Conservation (phyloP, 2,329 filamentous ascomycete genomes). For the Phyllosticta citrichinensis region DNA sequence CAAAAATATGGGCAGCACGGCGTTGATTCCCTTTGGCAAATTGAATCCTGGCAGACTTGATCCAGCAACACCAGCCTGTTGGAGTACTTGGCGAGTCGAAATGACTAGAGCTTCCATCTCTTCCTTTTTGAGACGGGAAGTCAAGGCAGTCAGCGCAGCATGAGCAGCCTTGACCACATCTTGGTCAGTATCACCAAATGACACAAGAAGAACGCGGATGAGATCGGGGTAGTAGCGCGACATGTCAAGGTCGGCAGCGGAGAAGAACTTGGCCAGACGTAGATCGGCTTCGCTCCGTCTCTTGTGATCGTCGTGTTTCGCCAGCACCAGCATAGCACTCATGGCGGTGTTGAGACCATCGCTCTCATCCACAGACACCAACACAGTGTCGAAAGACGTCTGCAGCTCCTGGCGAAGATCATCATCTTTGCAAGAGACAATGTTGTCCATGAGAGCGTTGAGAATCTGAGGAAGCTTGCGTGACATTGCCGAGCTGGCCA, state of each 20-base stretch:
- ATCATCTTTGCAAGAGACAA: constrained; percentile 69
- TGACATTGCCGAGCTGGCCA: constrained; percentile 85
- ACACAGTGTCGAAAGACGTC: constrained; percentile 74
- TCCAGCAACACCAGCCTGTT: constrained; percentile 80
- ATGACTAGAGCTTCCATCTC: constrained; percentile 91
- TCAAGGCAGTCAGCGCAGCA: constrained; percentile 77
- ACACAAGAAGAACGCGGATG: constrained; percentile 78
- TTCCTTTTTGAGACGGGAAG: constrained; percentile 84
- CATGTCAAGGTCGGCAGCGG: constrained; percentile 71
- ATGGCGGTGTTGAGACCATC: constrained; percentile 94
- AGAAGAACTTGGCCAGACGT: constrained; percentile 81
- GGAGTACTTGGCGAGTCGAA: constrained; percentile 76
- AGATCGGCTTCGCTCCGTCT: constrained; percentile 67
- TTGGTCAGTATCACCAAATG: constrained; percentile 77
- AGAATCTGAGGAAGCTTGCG: constrained; percentile 80
- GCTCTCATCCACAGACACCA: constrained; percentile 88
- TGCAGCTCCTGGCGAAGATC: constrained; percentile 63
- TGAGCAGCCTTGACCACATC: constrained; percentile 84
- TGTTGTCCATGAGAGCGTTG: constrained; percentile 89
- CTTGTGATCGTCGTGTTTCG: constrained; percentile 87
- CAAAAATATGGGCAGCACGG: constrained; percentile 90
- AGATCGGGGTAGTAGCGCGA: constrained; percentile 94
- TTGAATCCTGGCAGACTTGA: constrained; percentile 76
- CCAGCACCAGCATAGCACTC: constrained; percentile 78
- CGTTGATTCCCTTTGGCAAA: constrained; percentile 93